These are phyloP conservation scores for Pisolithus orientalis DNA, from an alignment of 768 basidiomycete genomes.

Conservation along the genomic window DNA sequence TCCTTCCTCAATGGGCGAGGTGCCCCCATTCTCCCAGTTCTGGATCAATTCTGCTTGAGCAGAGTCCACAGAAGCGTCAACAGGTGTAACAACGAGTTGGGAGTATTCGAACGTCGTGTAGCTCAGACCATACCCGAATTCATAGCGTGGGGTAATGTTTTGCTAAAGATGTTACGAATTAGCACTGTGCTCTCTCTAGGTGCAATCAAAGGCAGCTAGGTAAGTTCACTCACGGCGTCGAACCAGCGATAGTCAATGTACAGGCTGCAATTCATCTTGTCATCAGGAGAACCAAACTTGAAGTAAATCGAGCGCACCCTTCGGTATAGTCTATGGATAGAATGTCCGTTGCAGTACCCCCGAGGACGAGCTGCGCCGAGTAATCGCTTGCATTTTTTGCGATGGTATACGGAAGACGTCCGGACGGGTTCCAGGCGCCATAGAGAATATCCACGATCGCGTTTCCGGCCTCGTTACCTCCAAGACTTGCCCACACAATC, in stretches of 20 bases:
- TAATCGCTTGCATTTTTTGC: constrained; percentile 53
- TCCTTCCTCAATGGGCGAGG: constrained; percentile 49
- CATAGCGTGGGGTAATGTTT: constrained; percentile 73
- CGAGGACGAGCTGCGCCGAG: constrained; percentile 32
- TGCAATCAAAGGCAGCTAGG: constrained; percentile 1
- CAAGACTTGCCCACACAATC: constrained; percentile 46
- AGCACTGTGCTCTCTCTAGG: neutral
- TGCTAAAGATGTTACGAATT: constrained; percentile 29
- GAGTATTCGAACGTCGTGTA: constrained; percentile 80
- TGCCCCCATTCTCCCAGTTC: constrained; percentile 54
- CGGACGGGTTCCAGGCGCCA: constrained; percentile 70
- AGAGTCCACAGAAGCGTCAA: constrained; percentile 29
- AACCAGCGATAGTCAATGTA: constrained; percentile 71
- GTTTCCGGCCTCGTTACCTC: constrained; percentile 76
- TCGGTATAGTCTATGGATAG: constrained; percentile 61
- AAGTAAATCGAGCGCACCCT: constrained; percentile 12
- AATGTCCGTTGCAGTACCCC: constrained; percentile 22
- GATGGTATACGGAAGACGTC: constrained; percentile 68
- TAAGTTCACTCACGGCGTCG: constrained; percentile 45
- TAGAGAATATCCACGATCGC: constrained; percentile 73
- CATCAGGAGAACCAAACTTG: neutral
- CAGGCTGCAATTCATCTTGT: constrained; percentile 29
- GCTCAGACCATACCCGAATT: constrained; percentile 86
- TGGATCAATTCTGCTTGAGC: constrained; percentile 29
- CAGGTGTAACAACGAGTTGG: constrained; percentile 41